Base-by-base conservation (phyloP, 2,329 filamentous ascomycete species). In the Hyphodiscus sp. region DNA sequence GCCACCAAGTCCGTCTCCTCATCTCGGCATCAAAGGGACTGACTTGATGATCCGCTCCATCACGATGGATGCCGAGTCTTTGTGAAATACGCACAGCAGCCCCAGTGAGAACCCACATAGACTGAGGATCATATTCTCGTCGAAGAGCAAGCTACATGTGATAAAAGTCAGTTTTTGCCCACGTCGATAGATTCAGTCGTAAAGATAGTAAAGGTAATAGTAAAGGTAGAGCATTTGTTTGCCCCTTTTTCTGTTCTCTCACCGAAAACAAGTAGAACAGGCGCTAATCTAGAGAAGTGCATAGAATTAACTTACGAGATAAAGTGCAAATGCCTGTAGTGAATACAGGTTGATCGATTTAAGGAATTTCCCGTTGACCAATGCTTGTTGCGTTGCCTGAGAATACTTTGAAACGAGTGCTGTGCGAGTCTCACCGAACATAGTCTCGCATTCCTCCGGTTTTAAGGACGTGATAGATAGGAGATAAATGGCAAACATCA, bases 321-420 rank as follows among this genome's bases (percentile, higher is more conserved):
- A 89, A 15, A 89, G 71, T 5, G 85, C 70, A 51, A 83, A 83
- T 1, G 86, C 86, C 67, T 90, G 85, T 29, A 90, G 69, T 2
- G 85, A 76, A 53, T 80, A 76, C 8, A 87, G 66, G 56, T 89
- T 85, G 1, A 81, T 77, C 11, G 81, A 81, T 43, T 81, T 78
- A 70, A 90, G 52, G 20, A 89, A 86, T 19, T 79, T 78, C 1
- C 82, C 83, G 58, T 86, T 86, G 29, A 86, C 74, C 23, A 90
- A 73, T 2, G 85, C 82, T 60, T 87, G 81, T 59, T 87, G 83
- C 0, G 80, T 73, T 1, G 78, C 85, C 26, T 75, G 71, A 50
- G 82, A 77, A 58, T 81, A 86, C 55, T 75, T 79, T 20, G 67
- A 68, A 15, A 80, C 65, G 20, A 86, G 70, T 20, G 75, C 64